Evolutionary conservation across 257 asterid genomes (phyloP), one percentile per base, ranked within the genome.

Genomic region (Verbascum thapsus): DNA sequence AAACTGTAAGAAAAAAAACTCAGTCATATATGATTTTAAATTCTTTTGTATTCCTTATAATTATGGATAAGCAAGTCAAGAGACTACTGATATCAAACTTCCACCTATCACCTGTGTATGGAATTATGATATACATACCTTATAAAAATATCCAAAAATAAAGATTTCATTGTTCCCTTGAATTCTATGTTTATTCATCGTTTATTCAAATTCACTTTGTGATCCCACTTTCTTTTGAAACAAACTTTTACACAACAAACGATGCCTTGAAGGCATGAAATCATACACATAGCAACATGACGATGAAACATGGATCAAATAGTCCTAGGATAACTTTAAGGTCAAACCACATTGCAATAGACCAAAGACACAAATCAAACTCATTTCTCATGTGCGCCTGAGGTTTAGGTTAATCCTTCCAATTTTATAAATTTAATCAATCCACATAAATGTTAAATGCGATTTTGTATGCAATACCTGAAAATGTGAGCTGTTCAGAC

Each of bases 401-500:
- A 58, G 20, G 64, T 40, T 40, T 13, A 39, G 7, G 30, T 23
- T 11, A 13, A 58, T 12, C 26, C 10, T 35, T 40, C 20, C 43
- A 26, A 30, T 1, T 22, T 30, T 4, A 18, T 10, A 44, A 30
- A 50, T 57, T 22, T 35, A 3, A 35, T 32, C 59, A 26, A 41
- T 34, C 41, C 42, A 45, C 17, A 16, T 17, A 34, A 22, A 58
- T 23, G 35, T 4, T 1, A 20, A 43, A 55, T 4, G 7, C 2
- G 9, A 19, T 11, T 8, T 32, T 3, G 9, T 7, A 18, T 18
- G 6, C n/a, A 19, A 32, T 69, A 77, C 82, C 82, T 77, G 82
- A 61, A 77, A 77, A 53, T 77, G 82, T 15, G 76, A 72, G 67
- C 82, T 73, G 62, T 65, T 73, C 64, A 77, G 71, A 61, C 79